Evolutionary conservation across 768 basidiomycete species (phyloP).

Genomic region (Heimioporus sp.): DNA sequence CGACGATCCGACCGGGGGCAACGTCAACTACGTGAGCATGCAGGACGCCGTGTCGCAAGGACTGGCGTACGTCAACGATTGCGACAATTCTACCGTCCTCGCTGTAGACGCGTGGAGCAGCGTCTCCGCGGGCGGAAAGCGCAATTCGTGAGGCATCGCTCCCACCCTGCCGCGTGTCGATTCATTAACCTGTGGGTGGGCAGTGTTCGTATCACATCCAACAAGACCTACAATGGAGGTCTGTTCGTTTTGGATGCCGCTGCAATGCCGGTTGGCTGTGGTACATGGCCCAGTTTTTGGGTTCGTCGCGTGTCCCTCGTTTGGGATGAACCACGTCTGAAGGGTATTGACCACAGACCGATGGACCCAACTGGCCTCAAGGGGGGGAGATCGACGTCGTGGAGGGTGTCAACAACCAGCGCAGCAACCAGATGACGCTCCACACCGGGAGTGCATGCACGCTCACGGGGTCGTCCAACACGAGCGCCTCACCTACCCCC

Average conservation of each 20-base stretch:
- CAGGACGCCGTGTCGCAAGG: conserved; percentile 47
- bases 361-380: conserved; percentile 51
- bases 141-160: conserved; percentile 44
- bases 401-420: conserved; percentile 65
- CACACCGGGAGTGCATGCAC: conserved; percentile 52
- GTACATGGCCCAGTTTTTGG: conserved; percentile 62
- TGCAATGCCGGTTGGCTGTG: conserved; percentile 70
- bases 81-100: conserved; percentile 54
- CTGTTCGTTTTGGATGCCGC: conserved; percentile 74
- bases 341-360: conserved; percentile 27
- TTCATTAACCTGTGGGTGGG: neutral
- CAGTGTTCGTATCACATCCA: conserved; percentile 67
- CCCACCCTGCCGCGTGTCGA: neutral
- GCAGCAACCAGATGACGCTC: conserved; percentile 61
- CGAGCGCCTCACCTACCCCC: neutral
- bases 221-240: conserved; percentile 61
- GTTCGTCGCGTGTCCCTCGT: conserved; percentile 16
- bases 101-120: conserved; percentile 58
- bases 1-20: conserved; percentile 68
- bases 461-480: conserved; percentile 13
- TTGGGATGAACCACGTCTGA: neutral
- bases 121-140: conserved; percentile 49
- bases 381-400: conserved; percentile 70
- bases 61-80: conserved; percentile 59
- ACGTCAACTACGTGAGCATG: conserved; percentile 56